phyloP scores from a whole-genome alignment of 169 alveolate genomes.

The Plasmodium sp. region DNA sequence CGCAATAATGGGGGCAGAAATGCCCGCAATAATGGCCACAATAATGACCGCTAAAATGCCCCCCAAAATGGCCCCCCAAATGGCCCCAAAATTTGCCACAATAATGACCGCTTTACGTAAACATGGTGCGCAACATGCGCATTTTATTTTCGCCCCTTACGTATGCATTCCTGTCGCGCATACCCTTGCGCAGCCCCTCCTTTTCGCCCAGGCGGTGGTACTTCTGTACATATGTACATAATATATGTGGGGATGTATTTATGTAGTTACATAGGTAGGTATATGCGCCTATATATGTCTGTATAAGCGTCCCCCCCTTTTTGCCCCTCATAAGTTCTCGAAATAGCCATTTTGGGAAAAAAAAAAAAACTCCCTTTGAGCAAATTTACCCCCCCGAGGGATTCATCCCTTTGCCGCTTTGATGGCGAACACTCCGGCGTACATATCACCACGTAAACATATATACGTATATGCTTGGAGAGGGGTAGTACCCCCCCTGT shows the following conservation, averaged over 20 bases:
- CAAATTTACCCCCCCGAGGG: neutral
- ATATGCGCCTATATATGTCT: neutral
- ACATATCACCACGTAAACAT: neutral
- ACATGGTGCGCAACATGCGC: neutral
- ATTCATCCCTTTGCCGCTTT: neutral
- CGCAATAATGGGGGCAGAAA: too few species aligned
- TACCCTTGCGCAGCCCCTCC: neutral
- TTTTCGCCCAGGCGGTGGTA: neutral
- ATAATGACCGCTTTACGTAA: neutral
- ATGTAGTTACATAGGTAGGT: neutral
- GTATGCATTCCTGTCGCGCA: neutral
- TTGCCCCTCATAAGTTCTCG: neutral
- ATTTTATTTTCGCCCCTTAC: neutral
- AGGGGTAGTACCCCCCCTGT: neutral
- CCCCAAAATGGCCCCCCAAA: too few species aligned
- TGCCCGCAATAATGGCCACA: too few species aligned
- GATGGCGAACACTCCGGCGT: neutral
- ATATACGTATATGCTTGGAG: neutral
- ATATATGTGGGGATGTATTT: neutral
- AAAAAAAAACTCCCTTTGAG: neutral
- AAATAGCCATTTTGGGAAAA: neutral
- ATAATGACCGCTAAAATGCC: too few species aligned
- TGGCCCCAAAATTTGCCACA: too few species aligned
- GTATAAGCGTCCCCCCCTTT: neutral
- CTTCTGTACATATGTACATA: too few species aligned